phyloP scores from a whole-genome alignment of 1,284 basidiomycete species.

The Moesziomyces globuligerus region DNA sequence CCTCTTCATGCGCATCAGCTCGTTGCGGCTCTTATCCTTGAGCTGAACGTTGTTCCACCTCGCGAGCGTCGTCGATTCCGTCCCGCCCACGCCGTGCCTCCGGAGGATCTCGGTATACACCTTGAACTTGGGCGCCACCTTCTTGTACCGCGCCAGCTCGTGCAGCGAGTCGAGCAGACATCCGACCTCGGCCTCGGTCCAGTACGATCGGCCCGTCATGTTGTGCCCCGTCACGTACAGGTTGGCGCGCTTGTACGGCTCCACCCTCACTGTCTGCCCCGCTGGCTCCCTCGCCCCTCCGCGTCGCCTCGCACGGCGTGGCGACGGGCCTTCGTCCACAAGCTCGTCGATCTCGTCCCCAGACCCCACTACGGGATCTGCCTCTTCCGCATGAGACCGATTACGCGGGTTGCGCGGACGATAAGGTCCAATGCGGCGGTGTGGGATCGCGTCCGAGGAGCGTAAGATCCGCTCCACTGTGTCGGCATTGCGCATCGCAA shows the following conservation, averaged over 20 bases:
- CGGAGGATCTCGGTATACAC: constrained; percentile 43
- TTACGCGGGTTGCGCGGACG: constrained; percentile 13
- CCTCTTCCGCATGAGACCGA: constrained; percentile 6
- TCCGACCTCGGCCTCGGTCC: constrained; percentile 32
- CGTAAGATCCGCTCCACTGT: constrained; percentile 16
- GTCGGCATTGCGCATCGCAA: constrained; percentile 27
- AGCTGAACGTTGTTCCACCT: constrained; percentile 59
- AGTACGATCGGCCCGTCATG: constrained; percentile 38
- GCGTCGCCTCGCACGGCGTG: too few relatives aligned
- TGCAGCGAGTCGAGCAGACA: constrained; percentile 35
- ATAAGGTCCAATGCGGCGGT: constrained; percentile 37
- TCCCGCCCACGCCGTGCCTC: constrained; percentile 39
- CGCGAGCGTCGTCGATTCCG: constrained; percentile 16
- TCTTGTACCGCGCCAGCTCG: constrained; percentile 40
- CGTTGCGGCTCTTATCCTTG: constrained; percentile 58
- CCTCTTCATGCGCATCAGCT: constrained; percentile 48
- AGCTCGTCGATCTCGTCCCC: constrained; percentile 35
- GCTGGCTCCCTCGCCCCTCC: constrained; percentile 5
- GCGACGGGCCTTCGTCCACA: constrained; percentile 7
- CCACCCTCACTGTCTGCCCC: constrained; percentile 26
- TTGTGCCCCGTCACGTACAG: constrained; percentile 54
- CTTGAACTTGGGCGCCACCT: constrained; percentile 33
- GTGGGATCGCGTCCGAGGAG: constrained; percentile 6
- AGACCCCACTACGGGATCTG: constrained; percentile 10
- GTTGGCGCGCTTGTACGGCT: constrained; percentile 42